Percentiles rank a stretch among this genome's conserved stretches.
Conservation (phyloP, 2,329 filamentous ascomycete species). For the Mycosphaerella sp. region DNA sequence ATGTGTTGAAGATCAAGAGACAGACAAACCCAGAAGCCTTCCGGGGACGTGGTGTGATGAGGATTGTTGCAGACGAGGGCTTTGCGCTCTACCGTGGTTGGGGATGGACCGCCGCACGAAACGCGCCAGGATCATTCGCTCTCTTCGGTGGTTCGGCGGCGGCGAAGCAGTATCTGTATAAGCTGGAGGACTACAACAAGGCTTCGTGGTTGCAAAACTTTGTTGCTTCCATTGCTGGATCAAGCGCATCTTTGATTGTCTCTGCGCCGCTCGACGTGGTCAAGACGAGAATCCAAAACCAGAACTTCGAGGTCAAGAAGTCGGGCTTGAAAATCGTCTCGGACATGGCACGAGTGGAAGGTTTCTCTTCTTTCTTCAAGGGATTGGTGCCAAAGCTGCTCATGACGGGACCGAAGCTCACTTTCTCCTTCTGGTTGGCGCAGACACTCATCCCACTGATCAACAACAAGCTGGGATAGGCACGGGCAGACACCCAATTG, state of each 20-base stretch:
- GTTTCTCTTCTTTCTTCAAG: constrained; percentile 88
- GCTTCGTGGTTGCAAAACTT: constrained; percentile 96
- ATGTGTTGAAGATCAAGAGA: constrained; percentile 98
- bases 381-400: constrained; percentile 92
- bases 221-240: constrained; percentile 88
- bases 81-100: constrained; percentile 94
- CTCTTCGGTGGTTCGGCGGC: constrained; percentile 97
- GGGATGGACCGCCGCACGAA: constrained; percentile 95
- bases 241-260: constrained; percentile 88
- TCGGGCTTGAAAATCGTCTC: constrained; percentile 83
- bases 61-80: constrained; percentile 87
- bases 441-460: constrained; percentile 97
- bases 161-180: constrained; percentile 93
- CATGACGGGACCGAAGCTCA: constrained; percentile 98
- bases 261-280: constrained; percentile 96
- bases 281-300: constrained; percentile 97
- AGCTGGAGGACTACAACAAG: constrained; percentile 88
- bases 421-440: constrained; percentile 99
- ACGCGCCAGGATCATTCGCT: constrained; percentile 95
- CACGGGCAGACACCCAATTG: not conserved
- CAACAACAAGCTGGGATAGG: constrained; percentile 55
- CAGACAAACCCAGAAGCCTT: constrained; percentile 99
- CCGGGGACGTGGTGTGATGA: constrained; percentile 82
- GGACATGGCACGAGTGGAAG: constrained; percentile 92
- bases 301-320: constrained; percentile 97